A percentile compares a stretch with the other conserved stretches of the same genome.
Conservation (phyloP, 805 yeast species). For the Metschnikowia corniflorae region DNA sequence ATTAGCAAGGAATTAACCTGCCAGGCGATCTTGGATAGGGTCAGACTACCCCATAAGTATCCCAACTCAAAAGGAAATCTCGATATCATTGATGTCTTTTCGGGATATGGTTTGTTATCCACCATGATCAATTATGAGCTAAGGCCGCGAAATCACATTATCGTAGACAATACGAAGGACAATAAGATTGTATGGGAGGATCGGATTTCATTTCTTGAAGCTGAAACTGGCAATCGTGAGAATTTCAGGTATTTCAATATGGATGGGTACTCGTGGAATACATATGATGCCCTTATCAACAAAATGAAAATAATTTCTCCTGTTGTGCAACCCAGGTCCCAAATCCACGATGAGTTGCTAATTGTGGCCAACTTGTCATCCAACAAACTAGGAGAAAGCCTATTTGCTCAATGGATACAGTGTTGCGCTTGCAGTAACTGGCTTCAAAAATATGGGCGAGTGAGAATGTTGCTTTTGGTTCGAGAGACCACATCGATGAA, state of each 20-base stretch:
- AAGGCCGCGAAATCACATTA: slow-evolving; percentile 59
- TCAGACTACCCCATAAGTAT: slow-evolving; percentile 39
- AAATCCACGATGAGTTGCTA: slow-evolving; percentile 52
- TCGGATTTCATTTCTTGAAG: slow-evolving; percentile 22
- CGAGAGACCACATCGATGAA: slow-evolving; percentile 55
- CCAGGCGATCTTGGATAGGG: slow-evolving; percentile 43
- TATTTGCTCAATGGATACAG: slow-evolving; percentile 69
- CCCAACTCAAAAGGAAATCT: slow-evolving; percentile 32
- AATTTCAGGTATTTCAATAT: slow-evolving; percentile 31
- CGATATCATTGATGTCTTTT: slow-evolving; percentile 56
- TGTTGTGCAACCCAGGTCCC: slow-evolving; percentile 25
- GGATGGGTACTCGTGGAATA: slow-evolving; percentile 69
- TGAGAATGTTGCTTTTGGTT: slow-evolving; percentile 69
- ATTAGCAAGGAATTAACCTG: slow-evolving; percentile 22
- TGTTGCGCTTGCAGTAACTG: slow-evolving; percentile 69
- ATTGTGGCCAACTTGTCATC: slow-evolving; percentile 58
- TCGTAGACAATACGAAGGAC: slow-evolving; percentile 51
- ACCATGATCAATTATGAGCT: slow-evolving; percentile 57
- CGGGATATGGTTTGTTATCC: slow-evolving; percentile 60
- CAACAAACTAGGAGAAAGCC: slow-evolving; percentile 54
- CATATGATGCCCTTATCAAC: slow-evolving; percentile 49
- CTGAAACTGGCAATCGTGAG: slow-evolving; percentile 24
- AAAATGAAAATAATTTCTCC: slow-evolving; percentile 41
- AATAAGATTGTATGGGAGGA: slow-evolving; percentile 27
- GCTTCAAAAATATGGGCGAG: slow-evolving; percentile 68